Evolutionary conservation across 2,329 filamentous ascomycete species (phyloP), one percentile per base, ranked within the genome.

Genomic region (Colletotrichum sp.): DNA sequence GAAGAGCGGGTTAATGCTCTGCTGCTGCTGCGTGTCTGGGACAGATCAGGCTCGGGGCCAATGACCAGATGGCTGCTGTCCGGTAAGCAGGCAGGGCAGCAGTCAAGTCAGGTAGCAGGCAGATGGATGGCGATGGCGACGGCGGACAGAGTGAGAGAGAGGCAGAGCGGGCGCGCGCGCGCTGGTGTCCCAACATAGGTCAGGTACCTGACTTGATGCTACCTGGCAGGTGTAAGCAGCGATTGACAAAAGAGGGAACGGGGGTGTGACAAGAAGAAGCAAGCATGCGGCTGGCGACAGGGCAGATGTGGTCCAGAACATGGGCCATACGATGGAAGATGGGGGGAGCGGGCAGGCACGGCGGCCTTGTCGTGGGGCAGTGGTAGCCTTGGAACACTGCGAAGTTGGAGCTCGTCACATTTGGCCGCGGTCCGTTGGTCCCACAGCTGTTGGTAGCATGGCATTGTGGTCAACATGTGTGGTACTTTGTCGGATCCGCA

Each of bases 281-380:
- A 75, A 75, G 61, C 57, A 61, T 73, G 70, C 73, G 73, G 73
- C 64, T 75, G 58, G 70, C 60, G 70, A 43, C 61, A 72, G 72
- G 68, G 48, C 48, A 71, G 21, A 28, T 18, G 36, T 24, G 69
- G 73, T 21, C 73, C 58, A 75, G 73, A 75, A 75, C 73, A 34
- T 64, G 70, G 70, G 38, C 64, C 55, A 68, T 73, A 38, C 24
- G 30, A 52, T 30, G 30, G 48, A 34, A 55, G 61, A 67, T 70
- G 61, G 66, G 16, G 21, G 65, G 38, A 63, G 24, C 63, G 64
- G 71, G 60, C 38, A 63, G 24, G 67, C 48, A 63, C 61, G 34
- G 48, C 43, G 30, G 32, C 26, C 30, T 24, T 34, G 30, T 36
- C 60, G 32, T 64, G 60, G 60, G 60, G 60, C 60, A 32, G 61